These are phyloP conservation scores for Iris pallida DNA, from an alignment of 116 monocot species.

Conservation along the genomic window DNA sequence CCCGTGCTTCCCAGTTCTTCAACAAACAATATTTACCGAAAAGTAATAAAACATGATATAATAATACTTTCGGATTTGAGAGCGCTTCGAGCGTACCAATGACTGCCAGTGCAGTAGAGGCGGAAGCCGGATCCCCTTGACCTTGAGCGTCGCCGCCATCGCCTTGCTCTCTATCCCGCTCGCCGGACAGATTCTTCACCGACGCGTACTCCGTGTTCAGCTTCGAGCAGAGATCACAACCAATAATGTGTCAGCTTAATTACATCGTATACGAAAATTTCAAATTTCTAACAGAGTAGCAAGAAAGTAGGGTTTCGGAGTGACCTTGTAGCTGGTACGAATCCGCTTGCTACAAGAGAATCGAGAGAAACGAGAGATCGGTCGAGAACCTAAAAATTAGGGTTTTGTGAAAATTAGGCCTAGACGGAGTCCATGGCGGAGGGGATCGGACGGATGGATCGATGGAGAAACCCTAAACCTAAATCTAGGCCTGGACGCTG, in stretches of 20 bases:
- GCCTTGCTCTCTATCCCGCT: conserved; percentile 24
- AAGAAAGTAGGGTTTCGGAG: neutral
- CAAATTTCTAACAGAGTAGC: neutral
- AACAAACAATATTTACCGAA: too few relatives aligned
- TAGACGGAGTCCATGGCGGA: too few relatives aligned
- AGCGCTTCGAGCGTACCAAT: conserved; percentile 31
- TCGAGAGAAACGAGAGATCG: neutral
- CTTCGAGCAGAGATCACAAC: conserved; percentile 32
- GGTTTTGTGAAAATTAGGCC: conserved; percentile 6
- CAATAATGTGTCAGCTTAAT: conserved; percentile 1
- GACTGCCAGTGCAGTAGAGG: conserved; percentile 52
- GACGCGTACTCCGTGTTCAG: conserved; percentile 71
- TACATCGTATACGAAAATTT: too few relatives aligned
- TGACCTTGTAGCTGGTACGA: conserved; percentile 85
- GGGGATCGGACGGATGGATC: too few relatives aligned
- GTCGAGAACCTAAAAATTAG: neutral
- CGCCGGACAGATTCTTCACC: conserved; percentile 38
- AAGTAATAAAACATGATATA: too few relatives aligned
- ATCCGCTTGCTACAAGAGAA: conserved; percentile 52
- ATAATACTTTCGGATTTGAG: too few relatives aligned
- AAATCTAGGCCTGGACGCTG: too few relatives aligned
- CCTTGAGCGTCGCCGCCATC: conserved; percentile 17
- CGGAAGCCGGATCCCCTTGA: conserved; percentile 30
- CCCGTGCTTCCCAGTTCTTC: too few relatives aligned
- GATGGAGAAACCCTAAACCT: too few relatives aligned